A percentile compares a stretch with the other conserved stretches of the same genome.
Evolutionary conservation across 805 yeast species (phyloP).

Genomic region (Wickerhamomyces alni): DNA sequence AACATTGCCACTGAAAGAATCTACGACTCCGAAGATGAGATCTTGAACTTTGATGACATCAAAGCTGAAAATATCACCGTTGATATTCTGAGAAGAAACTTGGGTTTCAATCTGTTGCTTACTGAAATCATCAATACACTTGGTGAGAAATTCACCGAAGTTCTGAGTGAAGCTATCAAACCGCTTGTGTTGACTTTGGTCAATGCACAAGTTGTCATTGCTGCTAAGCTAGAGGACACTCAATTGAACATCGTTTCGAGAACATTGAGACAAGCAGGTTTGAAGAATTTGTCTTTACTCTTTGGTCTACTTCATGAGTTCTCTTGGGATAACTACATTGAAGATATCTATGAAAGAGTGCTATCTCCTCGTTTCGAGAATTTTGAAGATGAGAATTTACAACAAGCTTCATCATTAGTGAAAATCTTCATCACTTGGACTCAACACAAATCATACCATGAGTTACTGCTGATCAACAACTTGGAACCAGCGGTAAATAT

Average conservation of each 20-base stretch:
- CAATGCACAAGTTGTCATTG: constrained; percentile 41
- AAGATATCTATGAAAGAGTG: constrained; percentile 44
- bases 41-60: constrained; percentile 14
- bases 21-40: constrained; percentile 24
- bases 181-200: constrained; percentile 38
- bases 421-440: constrained; percentile 59
- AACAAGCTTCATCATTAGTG: constrained; percentile 76
- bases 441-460: constrained; percentile 35
- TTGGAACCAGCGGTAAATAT: constrained; percentile 49
- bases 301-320: constrained; percentile 48
- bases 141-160: constrained; percentile 48
- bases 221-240: constrained; percentile 12
- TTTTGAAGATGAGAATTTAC: constrained; percentile 74
- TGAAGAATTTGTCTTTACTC: constrained; percentile 54
- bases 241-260: constrained; percentile 35
- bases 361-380: constrained; percentile 58
- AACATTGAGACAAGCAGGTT: constrained; percentile 58
- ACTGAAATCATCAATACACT: constrained; percentile 50
- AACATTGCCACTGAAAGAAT: constrained; percentile 54
- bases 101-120: constrained; percentile 62
- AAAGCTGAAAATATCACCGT: constrained; percentile 22
- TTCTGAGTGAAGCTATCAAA: constrained; percentile 30
- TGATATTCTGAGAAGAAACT: constrained; percentile 39
- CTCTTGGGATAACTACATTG: constrained; percentile 52
- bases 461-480: constrained; percentile 51